A percentile compares a stretch with the other conserved stretches of the same genome.
phyloP scores from a whole-genome alignment of 495 filamentous ascomycete genomes.

The Penicillium nucicola region DNA sequence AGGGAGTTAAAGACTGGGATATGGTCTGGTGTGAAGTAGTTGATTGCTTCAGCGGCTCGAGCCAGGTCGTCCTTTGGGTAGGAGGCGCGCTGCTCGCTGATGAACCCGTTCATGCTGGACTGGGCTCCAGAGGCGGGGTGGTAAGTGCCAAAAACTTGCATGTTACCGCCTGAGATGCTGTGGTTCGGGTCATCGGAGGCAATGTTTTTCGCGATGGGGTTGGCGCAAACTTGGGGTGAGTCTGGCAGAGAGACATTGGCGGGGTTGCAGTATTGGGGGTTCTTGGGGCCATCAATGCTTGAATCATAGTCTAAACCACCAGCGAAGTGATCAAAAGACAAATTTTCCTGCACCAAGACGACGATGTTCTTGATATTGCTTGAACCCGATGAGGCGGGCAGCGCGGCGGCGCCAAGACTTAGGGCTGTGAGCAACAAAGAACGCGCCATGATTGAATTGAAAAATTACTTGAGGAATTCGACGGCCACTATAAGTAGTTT shows the following conservation, averaged over 20 bases:
- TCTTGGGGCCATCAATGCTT: constrained; percentile 32
- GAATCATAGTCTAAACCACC: constrained; percentile 37
- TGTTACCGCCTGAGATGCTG: constrained; percentile 45
- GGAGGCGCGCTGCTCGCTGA: constrained; percentile 43
- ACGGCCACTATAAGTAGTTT: not conserved
- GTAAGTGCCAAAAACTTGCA: constrained; percentile 46
- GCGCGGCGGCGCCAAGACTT: constrained; percentile 7
- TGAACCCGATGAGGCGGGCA: constrained; percentile 13
- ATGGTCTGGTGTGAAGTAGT: constrained; percentile 46
- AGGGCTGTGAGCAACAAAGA: constrained; percentile 2
- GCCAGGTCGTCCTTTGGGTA: constrained; percentile 27
- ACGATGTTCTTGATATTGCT: constrained; percentile 45
- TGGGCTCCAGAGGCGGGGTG: constrained; percentile 29
- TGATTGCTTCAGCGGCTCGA: constrained; percentile 44
- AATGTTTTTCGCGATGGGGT: constrained; percentile 28
- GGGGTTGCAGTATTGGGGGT: constrained; percentile 39
- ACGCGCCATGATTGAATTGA: not conserved
- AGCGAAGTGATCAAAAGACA: constrained; percentile 42
- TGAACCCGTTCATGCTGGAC: constrained; percentile 39
- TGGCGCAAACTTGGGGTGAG: constrained; percentile 35
- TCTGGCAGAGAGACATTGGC: constrained; percentile 32
- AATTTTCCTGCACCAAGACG: constrained; percentile 43
- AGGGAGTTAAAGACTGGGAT: constrained; percentile 43
- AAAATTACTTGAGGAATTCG: not conserved
- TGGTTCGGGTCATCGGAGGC: constrained; percentile 48